Evolutionary conservation across 2,329 filamentous ascomycete genomes (phyloP), one percentile per base, ranked within the genome.

Genomic region (Cryphonectria parasitica): DNA sequence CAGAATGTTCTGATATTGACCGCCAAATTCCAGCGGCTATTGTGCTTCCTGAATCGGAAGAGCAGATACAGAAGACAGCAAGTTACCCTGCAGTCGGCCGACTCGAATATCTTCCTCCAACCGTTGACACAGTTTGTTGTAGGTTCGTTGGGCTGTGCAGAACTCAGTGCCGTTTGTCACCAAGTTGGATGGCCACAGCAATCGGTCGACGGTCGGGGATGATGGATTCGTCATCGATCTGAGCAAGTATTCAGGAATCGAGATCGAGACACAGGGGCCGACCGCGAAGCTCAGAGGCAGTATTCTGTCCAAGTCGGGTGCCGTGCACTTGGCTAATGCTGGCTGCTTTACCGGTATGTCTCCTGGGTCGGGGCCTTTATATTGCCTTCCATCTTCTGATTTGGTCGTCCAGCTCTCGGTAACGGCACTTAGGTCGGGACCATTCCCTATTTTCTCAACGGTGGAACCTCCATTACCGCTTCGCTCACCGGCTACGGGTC

Each of bases 361-460:
- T 34, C 11, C 7, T 3, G 22, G n/a, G 22, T 6, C 13, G 1
- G 1, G 1, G 3, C 43, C 43, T 15, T 28, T 1, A 31, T n/a
- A 54, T 4, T 64, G 43, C 61, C 7, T 17, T 13, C 11, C 7
- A 5, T 19, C 15, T 17, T 28, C 56, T 39, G 49, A 58, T 25
- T 45, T 68, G 75, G 74, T 75, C 36, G 52, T 3, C 6, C 17
- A 69, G 68, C 68, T 22, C 39, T 79, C 10, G 78, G 76, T 25
- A 78, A 77, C 58, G 78, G 75, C 17, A 79, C 79, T 45, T 75
- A 76, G 3, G 76, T 80, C 6, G 78, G 78, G 1, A 74, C 72
- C 2, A 77, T 78, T 41, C 73, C 75, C 0, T 78, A 77, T 34
- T 74, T 71, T 36, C 45, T 75, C 3, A 71, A 72, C 19, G 74